Evolutionary conservation across 2,329 filamentous ascomycete species (phyloP), one percentile per base, ranked within the genome.

Genomic region (Dothistroma septosporum): DNA sequence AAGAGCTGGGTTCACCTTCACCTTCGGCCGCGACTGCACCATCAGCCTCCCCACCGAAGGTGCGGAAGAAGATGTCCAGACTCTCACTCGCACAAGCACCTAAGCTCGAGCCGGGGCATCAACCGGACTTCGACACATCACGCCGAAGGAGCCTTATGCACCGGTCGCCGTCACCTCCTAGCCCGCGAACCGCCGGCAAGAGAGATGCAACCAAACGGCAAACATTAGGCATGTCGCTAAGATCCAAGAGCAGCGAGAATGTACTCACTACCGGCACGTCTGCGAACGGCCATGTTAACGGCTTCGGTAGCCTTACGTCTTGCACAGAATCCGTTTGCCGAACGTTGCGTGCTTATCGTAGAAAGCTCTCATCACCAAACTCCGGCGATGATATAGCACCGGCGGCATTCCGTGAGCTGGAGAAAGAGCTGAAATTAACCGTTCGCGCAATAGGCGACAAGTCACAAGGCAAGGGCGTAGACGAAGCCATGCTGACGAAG

Each of bases 311-410:
- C 37, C 64, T 84, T 11, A 77, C 79, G 10, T 76, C 76, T 63
- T 80, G 81, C 1, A 86, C 83, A 0, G 84, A 87, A 61, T 81
- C 83, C 59, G 74, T 86, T 1, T 83, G 81, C 68, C 80, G 83
- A 41, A 82, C 81, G 7, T 74, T 87, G 4, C 79, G 81, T 50
- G 79, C 81, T 0, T 87, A 86, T 67, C 78, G 84, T 19, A 86
- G 85, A 70, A 84, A 84, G 61, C 76, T 87, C 2, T 57, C 63
- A 16, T 66, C 54, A 16, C 76, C 78, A 19, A 76, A 76, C 6
- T 78, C 77, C 31, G 76, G 72, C 0, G 81, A 84, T 22, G 73
- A 72, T 11, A 72, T 85, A 28, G 71, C 72, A 31, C 63, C 72
- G 0, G 78, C 83, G 46, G 73, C 78, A 1, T 76, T 81, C 1